These are phyloP conservation scores for Kwoniella sp. DNA, from an alignment of 768 basidiomycete species.

Conservation along the genomic window DNA sequence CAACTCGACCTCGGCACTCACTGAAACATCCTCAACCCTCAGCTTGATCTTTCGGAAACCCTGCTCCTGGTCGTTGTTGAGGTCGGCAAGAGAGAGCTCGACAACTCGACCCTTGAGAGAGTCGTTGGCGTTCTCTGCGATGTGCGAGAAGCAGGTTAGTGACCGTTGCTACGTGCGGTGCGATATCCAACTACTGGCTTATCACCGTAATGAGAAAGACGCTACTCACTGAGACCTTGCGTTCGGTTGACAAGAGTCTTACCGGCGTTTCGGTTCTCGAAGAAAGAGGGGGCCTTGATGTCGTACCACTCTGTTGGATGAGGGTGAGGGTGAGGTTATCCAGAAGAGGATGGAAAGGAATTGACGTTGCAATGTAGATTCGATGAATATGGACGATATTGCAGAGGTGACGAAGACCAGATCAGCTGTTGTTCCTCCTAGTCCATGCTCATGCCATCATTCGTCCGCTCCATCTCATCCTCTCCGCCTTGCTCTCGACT, in stretches of 20 bases:
- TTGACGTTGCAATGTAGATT: not conserved
- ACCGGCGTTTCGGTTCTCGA: slow-evolving; percentile 93
- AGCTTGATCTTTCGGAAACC: slow-evolving; percentile 99
- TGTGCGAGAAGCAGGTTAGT: not conserved
- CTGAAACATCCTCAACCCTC: slow-evolving; percentile 70
- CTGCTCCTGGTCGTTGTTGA: slow-evolving; percentile 99
- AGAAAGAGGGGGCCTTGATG: slow-evolving; percentile 96
- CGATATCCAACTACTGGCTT: too few species aligned
- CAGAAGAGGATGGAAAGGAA: not conserved
- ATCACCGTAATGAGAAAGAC: not conserved
- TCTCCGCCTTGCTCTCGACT: not conserved
- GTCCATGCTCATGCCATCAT: not conserved
- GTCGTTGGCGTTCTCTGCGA: slow-evolving; percentile 93
- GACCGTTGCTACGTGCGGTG: too few species aligned
- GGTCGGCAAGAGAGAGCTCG: slow-evolving; percentile 93
- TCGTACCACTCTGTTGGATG: slow-evolving; percentile 86
- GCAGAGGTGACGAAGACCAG: not conserved
- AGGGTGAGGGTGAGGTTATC: not conserved
- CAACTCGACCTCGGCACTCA: slow-evolving; percentile 21
- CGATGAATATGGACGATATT: not conserved
- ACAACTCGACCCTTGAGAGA: slow-evolving; percentile 95
- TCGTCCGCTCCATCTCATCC: too few species aligned
- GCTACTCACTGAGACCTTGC: slow-evolving; percentile 89
- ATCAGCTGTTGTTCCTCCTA: slow-evolving; percentile 1
- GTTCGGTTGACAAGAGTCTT: slow-evolving; percentile 99